These are phyloP conservation scores for Millerozyma acaciae DNA, from an alignment of 805 yeast genomes.

Conservation along the genomic window DNA sequence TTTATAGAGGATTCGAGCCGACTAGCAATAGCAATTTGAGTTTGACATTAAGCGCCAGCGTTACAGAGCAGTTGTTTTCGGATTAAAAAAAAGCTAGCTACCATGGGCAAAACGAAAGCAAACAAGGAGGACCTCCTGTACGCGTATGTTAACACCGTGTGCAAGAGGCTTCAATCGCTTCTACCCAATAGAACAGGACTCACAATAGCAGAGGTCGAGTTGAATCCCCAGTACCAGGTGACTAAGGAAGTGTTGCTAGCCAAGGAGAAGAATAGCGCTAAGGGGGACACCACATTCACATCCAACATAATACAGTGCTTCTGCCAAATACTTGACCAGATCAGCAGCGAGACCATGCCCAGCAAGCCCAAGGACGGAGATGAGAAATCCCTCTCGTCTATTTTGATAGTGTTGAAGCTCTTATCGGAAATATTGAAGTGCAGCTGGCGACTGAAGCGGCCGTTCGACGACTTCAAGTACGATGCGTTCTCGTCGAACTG, in stretches of 20 bases:
- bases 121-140: slow-evolving; percentile 4
- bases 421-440: slow-evolving; percentile 24
- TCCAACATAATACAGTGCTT: slow-evolving; percentile 20
- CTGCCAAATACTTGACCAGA: slow-evolving; percentile 18
- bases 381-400: slow-evolving; percentile 27
- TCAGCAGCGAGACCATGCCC: slow-evolving; percentile 19
- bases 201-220: slow-evolving; percentile 36
- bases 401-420: slow-evolving; percentile 29
- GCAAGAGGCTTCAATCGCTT: slow-evolving; percentile 28
- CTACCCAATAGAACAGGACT: slow-evolving; percentile 39
- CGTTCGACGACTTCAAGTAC: slow-evolving; percentile 9
- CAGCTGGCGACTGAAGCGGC: slow-evolving; percentile 25
- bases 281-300: slow-evolving; percentile 11
- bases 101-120: neutral
- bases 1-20: no score
- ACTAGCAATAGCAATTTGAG: no score
- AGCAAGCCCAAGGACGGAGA: slow-evolving; percentile 24
- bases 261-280: slow-evolving; percentile 2
- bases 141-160: slow-evolving; percentile 21
- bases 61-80: no score
- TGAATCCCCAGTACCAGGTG: slow-evolving; percentile 34
- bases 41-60: no score
- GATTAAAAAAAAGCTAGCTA: no score
- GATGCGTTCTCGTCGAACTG: slow-evolving; percentile 6
- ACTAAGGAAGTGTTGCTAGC: slow-evolving; percentile 27